Evolutionary conservation across 192 early-diverging fungal genomes (phyloP), one percentile per base, ranked within the genome.

Genomic region (Coemansia sp.): DNA sequence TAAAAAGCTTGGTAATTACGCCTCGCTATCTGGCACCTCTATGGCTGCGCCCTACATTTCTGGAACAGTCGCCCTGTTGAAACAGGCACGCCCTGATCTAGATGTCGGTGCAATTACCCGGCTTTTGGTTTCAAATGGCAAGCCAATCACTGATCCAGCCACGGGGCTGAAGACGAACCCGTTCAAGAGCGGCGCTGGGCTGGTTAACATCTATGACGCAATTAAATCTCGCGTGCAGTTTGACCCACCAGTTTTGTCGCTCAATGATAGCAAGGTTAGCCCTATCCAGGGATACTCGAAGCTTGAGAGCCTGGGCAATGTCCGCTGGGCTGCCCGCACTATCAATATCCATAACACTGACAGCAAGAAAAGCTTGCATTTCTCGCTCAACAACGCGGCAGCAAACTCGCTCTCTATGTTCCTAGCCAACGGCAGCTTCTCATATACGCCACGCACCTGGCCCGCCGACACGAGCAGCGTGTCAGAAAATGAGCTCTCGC

Each of bases 41-140:
- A 94, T 95, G 93, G 84, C 93, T 4, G 79, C 84, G 23, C 91
- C 93, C 0, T 89, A 90, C 64, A 70, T 89, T 17, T 84, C 89
- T 17, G 93, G 92, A 7, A 65, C 86, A 2, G 70, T 86, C 2
- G 92, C 91, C 1, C 69, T 95, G 25, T 65, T 89, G 10, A 73
- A 85, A 50, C 84, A 89, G 57, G 78, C 78, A 6, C 60, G 66
- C 22, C 84, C 82, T 8, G 51, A 69, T 10, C 60, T 71, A 17
- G 49, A 22, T 2, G 64, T 63, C 56, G 59, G 54, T 15, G 66
- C 60, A 15, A 63, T 70, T 14, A 38, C 75, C 7, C 66, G 70
- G 6, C 64, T 78, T 15, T 60, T 82, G 61, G 39, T 89, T 3
- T 76, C 82, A 15, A 85, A 90, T 47, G 84, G 78, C 29, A 87